Percentiles rank a stretch among this genome's conserved stretches.
Conservation (phyloP, 1,284 basidiomycete species). For the Porogramme epimiltina region DNA sequence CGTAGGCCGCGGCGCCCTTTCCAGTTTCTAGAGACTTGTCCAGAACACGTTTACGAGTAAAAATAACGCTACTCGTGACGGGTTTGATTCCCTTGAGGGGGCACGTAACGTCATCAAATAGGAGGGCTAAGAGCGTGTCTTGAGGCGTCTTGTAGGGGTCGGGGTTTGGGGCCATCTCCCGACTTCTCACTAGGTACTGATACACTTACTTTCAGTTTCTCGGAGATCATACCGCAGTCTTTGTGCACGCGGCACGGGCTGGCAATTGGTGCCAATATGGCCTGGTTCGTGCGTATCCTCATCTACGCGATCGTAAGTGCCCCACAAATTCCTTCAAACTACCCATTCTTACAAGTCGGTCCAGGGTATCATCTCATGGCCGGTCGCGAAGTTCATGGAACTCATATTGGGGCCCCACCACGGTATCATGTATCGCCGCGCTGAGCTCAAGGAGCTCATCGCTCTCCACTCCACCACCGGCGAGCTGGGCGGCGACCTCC, state of each 20-base stretch:
- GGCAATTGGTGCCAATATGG: constrained; percentile 88
- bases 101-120: too few species aligned
- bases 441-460: constrained; percentile 72
- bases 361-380: constrained; percentile 80
- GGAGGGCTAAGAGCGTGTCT: too few species aligned
- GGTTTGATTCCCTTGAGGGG: too few species aligned
- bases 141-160: too few species aligned
- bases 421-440: constrained; percentile 58
- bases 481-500: constrained; percentile 65
- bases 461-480: constrained; percentile 62
- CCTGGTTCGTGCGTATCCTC: constrained; percentile 70
- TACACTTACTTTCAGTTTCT: constrained; percentile 51
- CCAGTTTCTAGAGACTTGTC: too few species aligned
- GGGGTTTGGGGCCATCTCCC: too few species aligned
- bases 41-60: too few species aligned
- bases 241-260: constrained; percentile 91
- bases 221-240: constrained; percentile 90
- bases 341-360: background rate
- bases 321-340: background rate
- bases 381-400: constrained; percentile 72
- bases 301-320: constrained; percentile 66
- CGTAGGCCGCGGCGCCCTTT: too few species aligned
- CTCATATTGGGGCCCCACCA: constrained; percentile 61
- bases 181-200: too few species aligned
- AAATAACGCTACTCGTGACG: too few species aligned